Evolutionary conservation across 1,139 yeast genomes (phyloP), one percentile per base, ranked within the genome.

Genomic region (Ogataea hybrid): DNA sequence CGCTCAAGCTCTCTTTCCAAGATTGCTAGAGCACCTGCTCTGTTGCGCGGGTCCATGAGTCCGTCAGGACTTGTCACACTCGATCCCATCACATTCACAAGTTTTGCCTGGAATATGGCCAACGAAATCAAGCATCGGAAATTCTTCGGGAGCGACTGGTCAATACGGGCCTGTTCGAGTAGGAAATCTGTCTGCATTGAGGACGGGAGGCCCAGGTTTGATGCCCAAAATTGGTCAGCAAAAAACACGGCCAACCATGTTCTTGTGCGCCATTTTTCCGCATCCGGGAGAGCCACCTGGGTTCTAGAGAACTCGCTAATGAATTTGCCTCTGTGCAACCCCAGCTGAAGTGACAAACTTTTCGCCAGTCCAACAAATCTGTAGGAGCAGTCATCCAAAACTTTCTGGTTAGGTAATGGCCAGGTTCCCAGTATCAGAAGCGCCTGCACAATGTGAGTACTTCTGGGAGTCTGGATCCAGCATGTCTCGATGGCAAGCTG

Each of bases 321-420:
- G 58, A 89, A 90, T 59, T 86, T 86, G 15, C 97, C 97, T 51
- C 97, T 71, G 61, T 90, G 97, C 49, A 90, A 70, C n/a, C 97
- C 97, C 32, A 90, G 66, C 60, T 90, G 97, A 56, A 85, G 76
- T 0, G 95, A 87, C 38, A 90, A 68, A 46, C 84, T 81, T 53
- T 88, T 88, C 2, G 96, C 96, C 37, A 89, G 69, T 0, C 95
- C 95, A 17, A 87, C 79, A 62, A 88, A 89, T 55, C 97, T 71
- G 57, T 88, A 89, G 1, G 95, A 84, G 55, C 94, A 83, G 59
- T 90, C 97, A 64, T 90, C 97, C 48, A 90, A 70, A 8, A 90
- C 95, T 57, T 89, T 90, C 60, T 86, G 94, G 58, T 89, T 89
- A 0, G 97, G 97, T 35, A 90, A 66, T 1, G 97, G 97, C 97